Evolutionary conservation across 441 rosid species (phyloP).

Genomic region (Adansonia madagascariensis): DNA sequence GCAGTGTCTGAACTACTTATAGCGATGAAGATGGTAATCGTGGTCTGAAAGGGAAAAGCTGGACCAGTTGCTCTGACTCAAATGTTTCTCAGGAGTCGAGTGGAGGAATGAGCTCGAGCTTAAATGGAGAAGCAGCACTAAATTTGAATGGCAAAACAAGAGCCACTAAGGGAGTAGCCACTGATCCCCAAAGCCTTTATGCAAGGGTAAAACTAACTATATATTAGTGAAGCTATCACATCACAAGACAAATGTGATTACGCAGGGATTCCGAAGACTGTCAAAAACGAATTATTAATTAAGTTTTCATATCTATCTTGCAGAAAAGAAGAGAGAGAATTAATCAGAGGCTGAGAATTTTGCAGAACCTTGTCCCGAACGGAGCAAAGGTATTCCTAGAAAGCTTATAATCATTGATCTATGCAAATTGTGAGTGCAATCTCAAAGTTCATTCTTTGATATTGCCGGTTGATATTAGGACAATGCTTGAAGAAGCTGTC

Average conservation of each 20-base stretch:
- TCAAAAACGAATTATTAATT: conserved; percentile 17
- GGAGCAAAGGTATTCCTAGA: conserved; percentile 62
- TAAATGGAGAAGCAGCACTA: conserved; percentile 41
- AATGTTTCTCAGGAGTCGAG: conserved; percentile 47
- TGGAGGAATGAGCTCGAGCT: conserved; percentile 41
- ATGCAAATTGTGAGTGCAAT: not conserved
- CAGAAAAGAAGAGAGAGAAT: conserved; percentile 85
- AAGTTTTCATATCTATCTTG: conserved; percentile 14
- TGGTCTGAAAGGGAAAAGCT: conserved; percentile 35
- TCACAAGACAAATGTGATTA: not conserved
- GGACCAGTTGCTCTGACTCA: conserved; percentile 55
- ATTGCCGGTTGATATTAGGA: conserved; percentile 74
- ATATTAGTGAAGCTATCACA: not conserved
- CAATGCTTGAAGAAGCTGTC: conserved; percentile 83
- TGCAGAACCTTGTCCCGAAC: conserved; percentile 74
- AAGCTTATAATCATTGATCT: not conserved
- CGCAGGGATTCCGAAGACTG: too few species aligned
- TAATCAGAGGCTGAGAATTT: conserved; percentile 59
- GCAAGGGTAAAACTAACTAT: conserved; percentile 53
- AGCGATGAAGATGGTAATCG: conserved; percentile 44
- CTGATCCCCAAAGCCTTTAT: conserved; percentile 74
- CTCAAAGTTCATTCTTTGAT: not conserved
- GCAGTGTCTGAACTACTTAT: conserved; percentile 30
- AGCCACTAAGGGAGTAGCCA: conserved; percentile 69
- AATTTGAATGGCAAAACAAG: conserved; percentile 37